Evolutionary conservation across 139 green algal genomes (phyloP), one percentile per base, ranked within the genome.

Genomic region (Zygnema circumcarinatum): DNA sequence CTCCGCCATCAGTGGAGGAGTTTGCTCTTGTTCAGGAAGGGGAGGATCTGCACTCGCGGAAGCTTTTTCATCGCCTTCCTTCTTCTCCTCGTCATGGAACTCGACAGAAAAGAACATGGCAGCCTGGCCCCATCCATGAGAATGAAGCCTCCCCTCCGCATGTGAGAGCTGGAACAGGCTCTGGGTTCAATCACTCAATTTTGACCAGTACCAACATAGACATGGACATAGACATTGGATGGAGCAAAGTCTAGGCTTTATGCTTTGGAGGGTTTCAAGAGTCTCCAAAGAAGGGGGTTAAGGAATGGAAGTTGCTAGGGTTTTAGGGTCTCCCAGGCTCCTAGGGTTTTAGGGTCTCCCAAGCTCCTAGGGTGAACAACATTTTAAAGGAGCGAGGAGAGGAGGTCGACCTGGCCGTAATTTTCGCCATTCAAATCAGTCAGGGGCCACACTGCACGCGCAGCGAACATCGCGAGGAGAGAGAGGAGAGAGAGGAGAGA

Each of bases 351-450:
- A n/a, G n/a, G n/a, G n/a, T n/a, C n/a, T n/a, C n/a, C n/a, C n/a
- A n/a, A n/a, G n/a, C n/a, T n/a, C n/a, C n/a, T n/a, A n/a, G n/a
- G n/a, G n/a, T n/a, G n/a, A n/a, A n/a, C n/a, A n/a, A n/a, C n/a
- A n/a, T n/a, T n/a, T n/a, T n/a, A n/a, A n/a, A n/a, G n/a, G n/a
- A n/a, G n/a, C n/a, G n/a, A n/a, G n/a, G n/a, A n/a, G n/a, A n/a
- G n/a, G n/a, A 62, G 7, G 47, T 16, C 16, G 7, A 78, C 69
- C 36, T 78, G 69, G 7, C 69, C 69, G 36, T 53, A 78, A 40
- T 53, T 25, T 42, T 78, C 69, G 11, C 69, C 69, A 41, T 78
- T 42, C 69, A 78, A 78, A 42, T 39, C 36, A 53, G 69, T 78
- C 16, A 78, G 11, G 7, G 69, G 35, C 69, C 69, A 78, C 35